Evolutionary conservation across 192 early-diverging fungal genomes (phyloP).

Genomic region (Rhizoclosmatium globosum): DNA sequence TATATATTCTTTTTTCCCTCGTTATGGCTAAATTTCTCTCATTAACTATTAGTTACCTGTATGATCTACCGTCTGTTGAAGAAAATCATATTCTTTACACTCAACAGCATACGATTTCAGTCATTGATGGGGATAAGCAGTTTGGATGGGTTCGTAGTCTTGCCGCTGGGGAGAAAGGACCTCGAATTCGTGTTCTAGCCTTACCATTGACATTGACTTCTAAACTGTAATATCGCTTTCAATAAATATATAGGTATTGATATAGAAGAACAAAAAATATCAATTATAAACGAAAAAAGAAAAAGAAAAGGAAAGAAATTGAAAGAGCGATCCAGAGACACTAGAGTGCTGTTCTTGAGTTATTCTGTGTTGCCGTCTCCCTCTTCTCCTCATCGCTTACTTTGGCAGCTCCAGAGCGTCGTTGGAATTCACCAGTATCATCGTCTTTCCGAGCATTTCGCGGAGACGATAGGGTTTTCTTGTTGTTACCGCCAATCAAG

Average conservation of each 20-base stretch:
- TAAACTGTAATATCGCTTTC: not conserved
- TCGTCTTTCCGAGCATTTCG: too few relatives aligned
- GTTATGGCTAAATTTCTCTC: not conserved
- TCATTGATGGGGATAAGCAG: conserved; percentile 36
- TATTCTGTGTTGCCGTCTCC: too few relatives aligned
- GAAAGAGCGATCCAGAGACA: too few relatives aligned
- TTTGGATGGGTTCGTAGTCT: conserved; percentile 36
- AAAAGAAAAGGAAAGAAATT: too few relatives aligned
- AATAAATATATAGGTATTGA: too few relatives aligned
- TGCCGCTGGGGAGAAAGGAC: not conserved
- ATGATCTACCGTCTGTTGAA: conserved; percentile 70
- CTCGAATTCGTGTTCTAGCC: not conserved
- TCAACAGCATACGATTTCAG: conserved; percentile 49
- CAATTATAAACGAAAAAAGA: too few relatives aligned
- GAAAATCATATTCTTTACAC: conserved; percentile 76
- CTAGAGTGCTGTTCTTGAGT: too few relatives aligned
- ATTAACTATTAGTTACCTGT: not conserved
- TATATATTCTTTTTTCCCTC: conserved; percentile 63
- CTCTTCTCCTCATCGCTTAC: too few relatives aligned
- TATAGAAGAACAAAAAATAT: too few relatives aligned
- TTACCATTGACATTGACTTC: too few relatives aligned
- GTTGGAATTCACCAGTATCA: too few relatives aligned
- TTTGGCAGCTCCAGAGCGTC: too few relatives aligned
- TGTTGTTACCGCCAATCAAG: conserved; percentile 2
- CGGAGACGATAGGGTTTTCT: not conserved